A percentile compares a stretch with the other conserved stretches of the same genome.
These are phyloP conservation scores for Saposhnikovia divaricata DNA, from an alignment of 129 eudicot genomes.

Conservation along the genomic window DNA sequence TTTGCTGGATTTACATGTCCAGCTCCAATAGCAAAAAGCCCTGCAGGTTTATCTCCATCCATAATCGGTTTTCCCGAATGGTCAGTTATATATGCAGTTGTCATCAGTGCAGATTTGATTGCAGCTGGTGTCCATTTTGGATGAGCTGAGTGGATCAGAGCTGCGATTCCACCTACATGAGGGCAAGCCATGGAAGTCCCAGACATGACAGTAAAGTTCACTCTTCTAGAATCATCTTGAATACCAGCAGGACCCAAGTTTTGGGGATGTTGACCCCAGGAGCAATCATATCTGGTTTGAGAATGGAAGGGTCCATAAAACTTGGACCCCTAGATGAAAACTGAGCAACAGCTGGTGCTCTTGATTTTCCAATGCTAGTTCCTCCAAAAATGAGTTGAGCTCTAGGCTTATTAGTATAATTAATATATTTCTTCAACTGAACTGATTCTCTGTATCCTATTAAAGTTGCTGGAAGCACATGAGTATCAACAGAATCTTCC, in stretches of 20 bases:
- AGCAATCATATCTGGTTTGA: conserved; percentile 91
- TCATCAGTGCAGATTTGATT: conserved; percentile 77
- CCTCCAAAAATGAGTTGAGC: conserved; percentile 72
- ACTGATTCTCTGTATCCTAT: conserved; percentile 63
- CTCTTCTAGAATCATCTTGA: conserved; percentile 80
- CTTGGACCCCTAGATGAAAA: conserved; percentile 94
- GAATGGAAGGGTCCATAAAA: conserved; percentile 64
- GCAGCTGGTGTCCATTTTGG: conserved; percentile 94
- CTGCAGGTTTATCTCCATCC: conserved; percentile 72
- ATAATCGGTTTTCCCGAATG: conserved; percentile 66
- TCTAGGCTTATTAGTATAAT: conserved; percentile 54
- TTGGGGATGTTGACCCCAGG: conserved; percentile 98
- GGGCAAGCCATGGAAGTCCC: conserved; percentile 99
- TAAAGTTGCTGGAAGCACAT: conserved; percentile 77
- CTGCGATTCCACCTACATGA: conserved; percentile 86
- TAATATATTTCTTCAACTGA: conserved; percentile 49
- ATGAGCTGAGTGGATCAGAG: conserved; percentile 69
- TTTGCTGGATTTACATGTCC: conserved; percentile 81
- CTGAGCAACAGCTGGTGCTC: conserved; percentile 89
- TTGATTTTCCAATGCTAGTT: conserved; percentile 47
- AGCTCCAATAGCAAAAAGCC: conserved; percentile 58
- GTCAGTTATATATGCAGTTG: conserved; percentile 56
- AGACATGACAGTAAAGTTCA: conserved; percentile 84
- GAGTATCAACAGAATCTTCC: conserved; percentile 87
- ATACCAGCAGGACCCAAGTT: conserved; percentile 81